Conservation (phyloP, 306 rosid genomes). For the Neltuma alba region DNA sequence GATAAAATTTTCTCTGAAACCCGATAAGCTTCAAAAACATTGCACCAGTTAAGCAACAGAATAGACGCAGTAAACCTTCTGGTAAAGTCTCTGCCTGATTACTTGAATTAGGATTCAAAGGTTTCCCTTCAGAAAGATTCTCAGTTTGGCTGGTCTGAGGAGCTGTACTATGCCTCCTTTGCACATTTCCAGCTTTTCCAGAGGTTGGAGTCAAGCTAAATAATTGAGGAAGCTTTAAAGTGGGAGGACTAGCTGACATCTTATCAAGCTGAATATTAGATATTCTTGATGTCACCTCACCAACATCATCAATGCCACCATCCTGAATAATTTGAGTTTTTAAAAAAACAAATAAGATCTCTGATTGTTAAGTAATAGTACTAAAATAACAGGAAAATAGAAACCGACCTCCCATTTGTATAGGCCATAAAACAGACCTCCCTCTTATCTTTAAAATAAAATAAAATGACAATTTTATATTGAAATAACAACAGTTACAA, state of each 20-base stretch:
- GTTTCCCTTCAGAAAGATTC: constrained; percentile 67
- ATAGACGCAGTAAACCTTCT: constrained; percentile 63
- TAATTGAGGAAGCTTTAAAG: constrained; percentile 95
- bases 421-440: background rate
- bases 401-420: background rate
- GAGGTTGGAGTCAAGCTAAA: constrained; percentile 92
- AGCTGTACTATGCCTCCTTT: constrained; percentile 63
- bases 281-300: constrained; percentile 76
- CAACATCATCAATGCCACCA: constrained; percentile 65
- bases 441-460: background rate
- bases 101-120: constrained; percentile 60
- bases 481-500: background rate
- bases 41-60: constrained; percentile 22
- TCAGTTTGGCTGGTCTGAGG: constrained; percentile 71
- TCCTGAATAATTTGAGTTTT: constrained; percentile 61
- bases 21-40: constrained; percentile 34
- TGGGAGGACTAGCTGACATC: constrained; percentile 79
- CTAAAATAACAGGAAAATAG: background rate
- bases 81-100: constrained; percentile 56
- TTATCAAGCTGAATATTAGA: constrained; percentile 80
- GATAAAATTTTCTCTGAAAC: background rate
- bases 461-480: background rate
- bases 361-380: constrained; percentile 19
- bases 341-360: constrained; percentile 9
- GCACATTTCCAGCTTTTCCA: constrained; percentile 83